Evolutionary conservation across 805 yeast species (phyloP).

Genomic region (Schizosaccharomyces osmophilus): DNA sequence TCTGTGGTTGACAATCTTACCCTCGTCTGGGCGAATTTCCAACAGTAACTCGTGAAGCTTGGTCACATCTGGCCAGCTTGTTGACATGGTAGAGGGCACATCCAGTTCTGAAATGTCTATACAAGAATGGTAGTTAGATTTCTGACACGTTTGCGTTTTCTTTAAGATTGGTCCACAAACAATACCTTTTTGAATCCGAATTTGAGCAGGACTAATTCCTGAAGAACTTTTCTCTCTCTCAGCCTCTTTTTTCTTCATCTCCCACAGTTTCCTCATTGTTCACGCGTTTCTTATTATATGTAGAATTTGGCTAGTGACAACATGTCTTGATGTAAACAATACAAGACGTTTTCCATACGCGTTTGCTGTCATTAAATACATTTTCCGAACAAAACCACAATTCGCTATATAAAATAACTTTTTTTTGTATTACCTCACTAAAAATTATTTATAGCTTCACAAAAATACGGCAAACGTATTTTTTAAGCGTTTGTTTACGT

Average conservation of each 20-base stretch:
- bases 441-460: no score
- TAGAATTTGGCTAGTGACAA: background rate
- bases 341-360: no score
- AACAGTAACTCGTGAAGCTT: conserved; percentile 41
- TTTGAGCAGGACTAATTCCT: conserved; percentile 35
- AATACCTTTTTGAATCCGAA: conserved; percentile 37
- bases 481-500: no score
- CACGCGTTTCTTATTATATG: background rate
- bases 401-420: no score
- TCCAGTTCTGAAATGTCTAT: conserved; percentile 39
- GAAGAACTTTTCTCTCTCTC: conserved; percentile 9
- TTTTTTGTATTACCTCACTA: no score
- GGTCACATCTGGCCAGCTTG: conserved; percentile 25
- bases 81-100: conserved; percentile 31
- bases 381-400: no score
- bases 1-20: conserved; percentile 12
- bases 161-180: no score
- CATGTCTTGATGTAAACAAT: background rate
- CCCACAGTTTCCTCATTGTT: background rate
- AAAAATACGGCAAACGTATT: no score
- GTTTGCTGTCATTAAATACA: no score
- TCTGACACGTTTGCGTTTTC: conserved; percentile 10
- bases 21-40: conserved; percentile 39
- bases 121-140: background rate
- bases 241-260: conserved; percentile 1